phyloP scores from a whole-genome alignment of 1,284 basidiomycete species.

The Cryptococcus wingfieldii region DNA sequence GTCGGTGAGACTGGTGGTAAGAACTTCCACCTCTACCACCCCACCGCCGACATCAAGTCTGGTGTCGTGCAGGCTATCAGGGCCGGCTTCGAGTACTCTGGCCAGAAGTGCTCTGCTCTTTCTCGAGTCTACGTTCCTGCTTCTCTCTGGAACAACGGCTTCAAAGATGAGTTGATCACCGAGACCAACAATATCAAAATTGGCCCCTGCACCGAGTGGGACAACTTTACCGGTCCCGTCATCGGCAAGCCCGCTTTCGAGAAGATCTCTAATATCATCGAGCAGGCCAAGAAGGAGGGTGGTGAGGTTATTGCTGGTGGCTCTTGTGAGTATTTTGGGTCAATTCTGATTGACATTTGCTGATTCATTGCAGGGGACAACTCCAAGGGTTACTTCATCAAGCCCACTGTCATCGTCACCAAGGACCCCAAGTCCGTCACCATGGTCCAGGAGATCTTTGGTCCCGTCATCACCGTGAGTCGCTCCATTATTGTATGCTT shows the following conservation, averaged over 20 bases:
- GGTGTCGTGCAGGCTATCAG: conserved; percentile 86
- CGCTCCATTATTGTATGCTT: not conserved
- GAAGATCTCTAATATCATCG: conserved; percentile 78
- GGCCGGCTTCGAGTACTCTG: conserved; percentile 94
- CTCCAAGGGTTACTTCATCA: conserved; percentile 87
- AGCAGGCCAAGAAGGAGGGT: conserved; percentile 82
- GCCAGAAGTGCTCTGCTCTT: conserved; percentile 95
- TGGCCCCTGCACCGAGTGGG: conserved; percentile 71
- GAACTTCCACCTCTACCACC: conserved; percentile 95
- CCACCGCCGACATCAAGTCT: conserved; percentile 77
- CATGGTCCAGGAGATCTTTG: conserved; percentile 95
- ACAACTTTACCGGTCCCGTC: conserved; percentile 92
- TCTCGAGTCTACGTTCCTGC: conserved; percentile 85
- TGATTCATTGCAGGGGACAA: conserved; percentile 55
- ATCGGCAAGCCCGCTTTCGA: conserved; percentile 82
- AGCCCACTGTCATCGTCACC: conserved; percentile 92
- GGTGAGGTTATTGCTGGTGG: conserved; percentile 87
- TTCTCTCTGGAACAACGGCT: conserved; percentile 80
- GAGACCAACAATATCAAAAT: conserved; percentile 81
- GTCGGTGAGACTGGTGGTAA: conserved; percentile 96
- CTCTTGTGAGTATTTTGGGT: conserved; percentile 49
- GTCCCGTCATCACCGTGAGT: conserved; percentile 85
- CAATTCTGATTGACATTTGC: not conserved
- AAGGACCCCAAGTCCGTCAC: conserved; percentile 87
- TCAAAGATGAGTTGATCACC: conserved; percentile 72